Conservation (phyloP, 305 asterid genomes). For the Solanum hybrid region DNA sequence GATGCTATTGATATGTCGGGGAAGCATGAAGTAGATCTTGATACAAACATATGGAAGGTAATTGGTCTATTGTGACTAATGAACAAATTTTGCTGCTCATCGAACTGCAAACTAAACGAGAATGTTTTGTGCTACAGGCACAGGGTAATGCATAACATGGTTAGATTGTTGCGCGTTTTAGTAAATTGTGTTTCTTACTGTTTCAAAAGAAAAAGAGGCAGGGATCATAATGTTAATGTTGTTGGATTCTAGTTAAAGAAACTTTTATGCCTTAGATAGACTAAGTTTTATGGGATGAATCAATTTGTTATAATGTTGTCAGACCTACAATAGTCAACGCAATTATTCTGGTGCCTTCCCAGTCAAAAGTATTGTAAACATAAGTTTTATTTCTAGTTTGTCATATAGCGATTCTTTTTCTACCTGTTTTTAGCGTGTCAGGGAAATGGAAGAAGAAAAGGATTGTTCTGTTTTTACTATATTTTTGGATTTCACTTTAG, state of each 20-base stretch:
- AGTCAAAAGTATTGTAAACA: neutral
- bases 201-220: neutral
- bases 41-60: conserved; percentile 98
- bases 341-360: neutral
- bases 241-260: neutral
- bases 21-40: conserved; percentile 99
- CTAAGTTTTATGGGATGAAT: neutral
- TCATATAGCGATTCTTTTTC: neutral
- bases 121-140: neutral
- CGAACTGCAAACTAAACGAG: neutral
- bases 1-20: conserved; percentile 99
- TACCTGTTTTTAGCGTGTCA: neutral
- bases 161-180: neutral
- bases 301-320: neutral
- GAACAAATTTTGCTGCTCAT: neutral
- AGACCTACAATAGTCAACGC: neutral
- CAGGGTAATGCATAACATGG: neutral
- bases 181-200: neutral
- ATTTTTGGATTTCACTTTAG: neutral
- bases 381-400: neutral
- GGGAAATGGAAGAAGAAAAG: neutral
- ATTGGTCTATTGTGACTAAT: neutral
- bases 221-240: neutral
- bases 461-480: neutral
- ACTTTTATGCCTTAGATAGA: neutral